Percentiles rank a stretch among this genome's conserved stretches.
Conservation (phyloP, 2,329 filamentous ascomycete genomes). For the Nemania bipapillata region DNA sequence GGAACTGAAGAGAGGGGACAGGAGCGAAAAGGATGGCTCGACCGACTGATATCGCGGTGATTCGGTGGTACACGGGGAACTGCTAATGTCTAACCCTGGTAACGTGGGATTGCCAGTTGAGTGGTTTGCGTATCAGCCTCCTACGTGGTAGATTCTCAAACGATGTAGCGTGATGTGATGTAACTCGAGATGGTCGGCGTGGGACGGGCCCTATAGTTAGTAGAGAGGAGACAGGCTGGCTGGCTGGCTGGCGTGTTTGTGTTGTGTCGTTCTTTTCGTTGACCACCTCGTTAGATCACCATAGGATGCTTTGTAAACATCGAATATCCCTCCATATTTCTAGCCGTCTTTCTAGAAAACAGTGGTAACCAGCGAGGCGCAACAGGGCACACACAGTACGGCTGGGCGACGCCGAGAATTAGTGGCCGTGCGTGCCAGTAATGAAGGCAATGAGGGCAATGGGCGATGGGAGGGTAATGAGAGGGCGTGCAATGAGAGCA, state of each 20-base stretch:
- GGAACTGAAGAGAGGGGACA: background rate
- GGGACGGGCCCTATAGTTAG: background rate
- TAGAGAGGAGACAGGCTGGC: background rate
- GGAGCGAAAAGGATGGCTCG: background rate
- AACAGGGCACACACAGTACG: no score
- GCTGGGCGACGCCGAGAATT: background rate
- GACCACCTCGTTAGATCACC: background rate
- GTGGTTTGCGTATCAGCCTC: background rate
- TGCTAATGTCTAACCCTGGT: background rate
- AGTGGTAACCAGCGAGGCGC: background rate
- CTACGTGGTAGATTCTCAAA: background rate
- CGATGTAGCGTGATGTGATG: background rate
- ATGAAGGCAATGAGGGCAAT: background rate
- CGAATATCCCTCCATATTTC: background rate
- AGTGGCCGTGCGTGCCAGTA: background rate
- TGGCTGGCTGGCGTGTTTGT: background rate
- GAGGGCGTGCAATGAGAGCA: background rate
- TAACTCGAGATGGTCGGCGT: background rate
- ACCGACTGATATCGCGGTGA: background rate
- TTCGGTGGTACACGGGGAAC: background rate
- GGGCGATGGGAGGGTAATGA: background rate
- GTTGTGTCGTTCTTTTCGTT: background rate
- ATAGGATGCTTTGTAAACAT: background rate
- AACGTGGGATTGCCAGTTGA: background rate
- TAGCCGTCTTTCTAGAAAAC: background rate